Percentiles rank a stretch among this genome's conserved stretches.
Evolutionary conservation across 257 asterid genomes (phyloP).

Genomic region (Prunella vulgaris): DNA sequence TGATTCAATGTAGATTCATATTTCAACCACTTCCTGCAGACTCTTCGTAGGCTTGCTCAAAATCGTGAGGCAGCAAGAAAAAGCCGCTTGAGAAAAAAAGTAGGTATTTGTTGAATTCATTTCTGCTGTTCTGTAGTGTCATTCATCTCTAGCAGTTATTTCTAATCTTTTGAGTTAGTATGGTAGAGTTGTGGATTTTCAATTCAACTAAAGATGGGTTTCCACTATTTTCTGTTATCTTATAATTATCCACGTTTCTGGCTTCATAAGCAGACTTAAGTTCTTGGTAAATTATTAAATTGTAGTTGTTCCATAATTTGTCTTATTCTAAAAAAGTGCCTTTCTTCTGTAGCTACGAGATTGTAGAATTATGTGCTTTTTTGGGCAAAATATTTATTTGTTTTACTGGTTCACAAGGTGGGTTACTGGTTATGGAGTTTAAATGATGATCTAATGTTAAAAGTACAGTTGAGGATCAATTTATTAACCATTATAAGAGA

Average conservation of each 20-base stretch:
- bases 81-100: conserved; percentile 93
- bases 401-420: not conserved
- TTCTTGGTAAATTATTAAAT: not conserved
- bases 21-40: conserved; percentile 27
- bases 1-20: conserved; percentile 16
- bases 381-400: not conserved
- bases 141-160: conserved; percentile 3
- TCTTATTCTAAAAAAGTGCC: not conserved
- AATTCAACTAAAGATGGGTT: not conserved
- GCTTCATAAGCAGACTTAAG: not conserved
- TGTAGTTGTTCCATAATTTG: not conserved
- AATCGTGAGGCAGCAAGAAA: conserved; percentile 99
- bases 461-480: not conserved
- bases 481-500: not conserved
- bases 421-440: not conserved
- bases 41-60: conserved; percentile 97
- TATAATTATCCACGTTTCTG: not conserved
- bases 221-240: not conserved
- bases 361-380: conserved; percentile 5
- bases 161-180: not conserved
- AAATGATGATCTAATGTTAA: not conserved
- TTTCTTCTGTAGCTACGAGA: not conserved
- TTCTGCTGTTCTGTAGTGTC: not conserved
- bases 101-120: conserved; percentile 10
- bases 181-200: not conserved